phyloP scores from a whole-genome alignment of 305 asterid genomes.

The Fraxinus platypoda region DNA sequence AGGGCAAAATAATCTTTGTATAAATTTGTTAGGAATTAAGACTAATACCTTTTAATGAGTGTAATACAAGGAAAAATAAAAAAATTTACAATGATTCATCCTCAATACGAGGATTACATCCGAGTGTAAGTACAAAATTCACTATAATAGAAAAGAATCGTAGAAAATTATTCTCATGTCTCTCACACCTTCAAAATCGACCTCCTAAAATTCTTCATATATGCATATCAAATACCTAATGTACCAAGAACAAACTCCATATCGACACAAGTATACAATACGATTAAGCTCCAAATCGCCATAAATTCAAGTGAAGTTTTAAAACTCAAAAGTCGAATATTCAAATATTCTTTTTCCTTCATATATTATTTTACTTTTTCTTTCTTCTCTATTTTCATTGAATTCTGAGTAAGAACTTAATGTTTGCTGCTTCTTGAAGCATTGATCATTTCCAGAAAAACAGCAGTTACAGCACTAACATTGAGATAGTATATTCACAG shows the following conservation, averaged over 20 bases:
- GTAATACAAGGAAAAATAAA: neutral
- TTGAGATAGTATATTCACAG: slow-evolving; percentile 21
- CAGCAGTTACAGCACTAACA: slow-evolving; percentile 20
- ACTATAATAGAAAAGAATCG: neutral
- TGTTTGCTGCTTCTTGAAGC: slow-evolving; percentile 43
- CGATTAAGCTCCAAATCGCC: neutral
- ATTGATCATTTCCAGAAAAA: slow-evolving; percentile 26
- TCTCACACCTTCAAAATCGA: neutral
- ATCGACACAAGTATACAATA: neutral
- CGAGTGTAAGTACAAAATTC: neutral
- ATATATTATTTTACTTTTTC: neutral
- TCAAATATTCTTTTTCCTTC: neutral
- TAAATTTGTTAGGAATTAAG: neutral
- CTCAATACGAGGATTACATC: neutral
- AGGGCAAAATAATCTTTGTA: neutral
- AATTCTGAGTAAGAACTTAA: slow-evolving; percentile 20
- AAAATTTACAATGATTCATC: neutral
- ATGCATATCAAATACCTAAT: neutral
- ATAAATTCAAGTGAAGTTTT: neutral
- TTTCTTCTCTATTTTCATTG: neutral
- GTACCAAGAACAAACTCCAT: neutral
- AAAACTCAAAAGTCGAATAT: neutral
- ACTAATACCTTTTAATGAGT: neutral
- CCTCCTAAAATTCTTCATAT: neutral
- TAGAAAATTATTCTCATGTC: neutral